Conservation (phyloP, 352 stramenopile species). For the Phytophthora palmivora region DNA sequence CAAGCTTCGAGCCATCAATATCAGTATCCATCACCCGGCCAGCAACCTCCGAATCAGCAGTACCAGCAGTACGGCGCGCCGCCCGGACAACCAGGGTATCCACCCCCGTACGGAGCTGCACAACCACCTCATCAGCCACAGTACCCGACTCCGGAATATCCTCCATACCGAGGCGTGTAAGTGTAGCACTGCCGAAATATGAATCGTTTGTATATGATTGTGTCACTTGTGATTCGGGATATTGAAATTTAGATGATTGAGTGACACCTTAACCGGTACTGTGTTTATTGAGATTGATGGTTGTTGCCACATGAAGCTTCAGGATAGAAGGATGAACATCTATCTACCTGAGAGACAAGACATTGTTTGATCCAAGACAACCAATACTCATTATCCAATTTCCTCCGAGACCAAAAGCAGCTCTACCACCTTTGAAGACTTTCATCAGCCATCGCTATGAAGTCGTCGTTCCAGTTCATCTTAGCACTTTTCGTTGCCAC, state of each 20-base stretch:
- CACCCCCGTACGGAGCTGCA: conserved; percentile 38
- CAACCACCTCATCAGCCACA: conserved; percentile 28
- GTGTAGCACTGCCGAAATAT: conserved; percentile 6
- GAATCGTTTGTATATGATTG: background rate
- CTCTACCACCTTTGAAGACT: background rate
- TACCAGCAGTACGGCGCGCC: conserved; percentile 16
- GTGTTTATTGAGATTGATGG: no score
- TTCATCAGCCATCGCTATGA: conserved; percentile 30
- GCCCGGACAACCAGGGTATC: conserved; percentile 38
- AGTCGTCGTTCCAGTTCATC: conserved; percentile 32
- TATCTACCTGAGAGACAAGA: no score
- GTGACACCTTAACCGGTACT: no score
- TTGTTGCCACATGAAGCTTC: no score
- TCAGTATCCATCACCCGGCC: conserved; percentile 14
- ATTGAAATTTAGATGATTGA: no score
- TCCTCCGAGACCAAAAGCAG: conserved; percentile 17
- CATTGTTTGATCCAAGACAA: no score
- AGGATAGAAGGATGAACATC: no score
- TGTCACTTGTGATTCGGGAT: no score
- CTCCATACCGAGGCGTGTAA: conserved; percentile 37
- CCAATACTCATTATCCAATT: conserved; percentile 41
- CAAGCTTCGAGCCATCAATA: conserved; percentile 14
- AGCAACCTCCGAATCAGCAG: conserved; percentile 9
- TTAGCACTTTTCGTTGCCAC: conserved; percentile 25
- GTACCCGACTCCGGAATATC: conserved; percentile 35